Evolutionary conservation across 331 rosid genomes (phyloP).

Genomic region (Quercus tomentella): DNA sequence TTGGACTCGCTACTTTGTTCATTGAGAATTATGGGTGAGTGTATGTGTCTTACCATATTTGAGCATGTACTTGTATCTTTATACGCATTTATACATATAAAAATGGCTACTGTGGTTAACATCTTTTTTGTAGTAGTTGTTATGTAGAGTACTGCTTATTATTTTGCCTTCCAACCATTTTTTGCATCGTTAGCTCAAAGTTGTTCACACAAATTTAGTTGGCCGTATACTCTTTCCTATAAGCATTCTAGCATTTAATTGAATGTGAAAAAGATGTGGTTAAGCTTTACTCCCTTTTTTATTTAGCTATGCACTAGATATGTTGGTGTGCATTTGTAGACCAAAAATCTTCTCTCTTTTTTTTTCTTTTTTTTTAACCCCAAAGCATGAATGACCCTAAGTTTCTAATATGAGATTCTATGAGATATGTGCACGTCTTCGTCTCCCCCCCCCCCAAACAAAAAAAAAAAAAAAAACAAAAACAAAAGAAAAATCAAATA

Average conservation of each 20-base stretch:
- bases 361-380: background rate
- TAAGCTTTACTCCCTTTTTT: background rate
- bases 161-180: background rate
- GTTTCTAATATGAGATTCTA: too few species aligned
- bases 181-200: background rate
- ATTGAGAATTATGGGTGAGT: background rate
- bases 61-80: background rate
- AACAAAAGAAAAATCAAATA: too few species aligned
- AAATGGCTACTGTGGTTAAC: background rate
- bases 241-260: background rate
- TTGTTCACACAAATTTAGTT: background rate
- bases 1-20: background rate
- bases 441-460: fast-evolving
- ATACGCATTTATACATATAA: background rate
- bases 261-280: background rate
- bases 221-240: background rate
- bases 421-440: too few species aligned
- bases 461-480: too few species aligned
- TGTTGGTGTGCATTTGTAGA: background rate
- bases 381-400: background rate
- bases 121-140: background rate
- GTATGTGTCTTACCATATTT: background rate
- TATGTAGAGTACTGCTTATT: background rate
- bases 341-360: background rate
- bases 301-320: background rate